Evolutionary conservation across 805 yeast species (phyloP), one percentile per base, ranked within the genome.

Genomic region (Schizosaccharomyces osmophilus): DNA sequence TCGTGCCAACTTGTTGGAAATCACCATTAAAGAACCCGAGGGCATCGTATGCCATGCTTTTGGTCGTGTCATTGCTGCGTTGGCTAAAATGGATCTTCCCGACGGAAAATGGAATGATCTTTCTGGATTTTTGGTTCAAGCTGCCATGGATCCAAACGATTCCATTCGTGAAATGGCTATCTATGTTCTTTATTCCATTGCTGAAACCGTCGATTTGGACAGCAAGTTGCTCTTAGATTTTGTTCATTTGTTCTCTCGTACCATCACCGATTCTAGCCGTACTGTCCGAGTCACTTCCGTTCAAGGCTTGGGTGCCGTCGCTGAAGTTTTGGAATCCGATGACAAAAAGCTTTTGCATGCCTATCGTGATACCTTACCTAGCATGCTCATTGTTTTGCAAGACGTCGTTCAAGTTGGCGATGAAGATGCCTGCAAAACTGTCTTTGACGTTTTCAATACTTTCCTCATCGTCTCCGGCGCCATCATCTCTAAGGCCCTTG

Each of bases 61-160:
- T 62, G 89, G 97, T 29, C 82, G 96, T 72, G 86, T 89, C 63
- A 82, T 93, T 67, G 82, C 96, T 36, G 83, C 88, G 57, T 86
- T 93, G 69, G 95, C 87, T 48, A 81, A 82, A 66, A 72, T 76
- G 62, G 97, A 90, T 71, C 75, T 88, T 64, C 82, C 81, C 61
- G 78, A 78, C 48, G 69, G 71, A 63, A 71, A 78, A 65, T 93
- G 97, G 97, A 79, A 83, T 4, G 82, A 81, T 54, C 78, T 93
- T 65, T 77, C 90, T 64, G 84, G 86, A 42, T 75, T 79, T 61
- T 77, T 93, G 68, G 82, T 85, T 62, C 73, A 77, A 62, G 85
- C 86, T 55, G 84, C 87, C 59, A 77, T 79, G 62, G 79, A 80
- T 62, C 70, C 74, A 55, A 73, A 77, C 59, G 82, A 80, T 65